Base-by-base conservation (phyloP, 2,329 filamentous ascomycete genomes). In the Exutisphaerella laricina region DNA sequence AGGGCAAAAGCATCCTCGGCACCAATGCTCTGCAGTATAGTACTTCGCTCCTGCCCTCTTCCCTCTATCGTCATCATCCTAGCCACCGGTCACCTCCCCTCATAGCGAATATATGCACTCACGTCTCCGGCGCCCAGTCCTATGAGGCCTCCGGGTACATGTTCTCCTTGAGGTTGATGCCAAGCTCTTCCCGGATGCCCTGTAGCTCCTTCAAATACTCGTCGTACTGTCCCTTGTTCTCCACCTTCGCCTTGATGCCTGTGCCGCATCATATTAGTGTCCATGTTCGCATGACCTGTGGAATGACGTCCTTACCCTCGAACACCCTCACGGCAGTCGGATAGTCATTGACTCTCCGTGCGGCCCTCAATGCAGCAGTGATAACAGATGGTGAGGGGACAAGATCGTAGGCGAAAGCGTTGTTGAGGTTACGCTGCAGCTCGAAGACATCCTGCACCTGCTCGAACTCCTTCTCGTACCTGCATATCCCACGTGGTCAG, bases 381-480 rank as follows among this genome's bases (percentile, higher is more conserved):
- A 96, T 79, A 66, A 98, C 92, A 58, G 86, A 81, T 54, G 90
- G 82, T 32, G 90, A 92, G 64, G 94, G 92, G 57, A 98, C 92
- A 64, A 98, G 84, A 82, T 98, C 92, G 83, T 98, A 98, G 66
- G 92, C 92, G 74, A 98, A 98, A 68, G 88, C 90, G 76, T 98
- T 98, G 84, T 98, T 98, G 66, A 95, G 78, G 77, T 95, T 95
- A 71, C 88, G 86, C 79, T 88, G 65, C 66, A 98, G 88, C 82
- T 98, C 92, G 71, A 98, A 98, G 66, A 97, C 90, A 75, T 98
- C 92, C 74, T 97, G 88, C 57, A 98, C 92, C 65, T 74, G 72
- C 53, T 98, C 90, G 66, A 98, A 98, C 75, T 98, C 92, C 81
- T 96, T 96, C 80, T 98, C 92, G 67, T 94, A 98, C 75, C 92